phyloP scores from a whole-genome alignment of 352 stramenopile genomes.

The Globisporangium sylvaticum region DNA sequence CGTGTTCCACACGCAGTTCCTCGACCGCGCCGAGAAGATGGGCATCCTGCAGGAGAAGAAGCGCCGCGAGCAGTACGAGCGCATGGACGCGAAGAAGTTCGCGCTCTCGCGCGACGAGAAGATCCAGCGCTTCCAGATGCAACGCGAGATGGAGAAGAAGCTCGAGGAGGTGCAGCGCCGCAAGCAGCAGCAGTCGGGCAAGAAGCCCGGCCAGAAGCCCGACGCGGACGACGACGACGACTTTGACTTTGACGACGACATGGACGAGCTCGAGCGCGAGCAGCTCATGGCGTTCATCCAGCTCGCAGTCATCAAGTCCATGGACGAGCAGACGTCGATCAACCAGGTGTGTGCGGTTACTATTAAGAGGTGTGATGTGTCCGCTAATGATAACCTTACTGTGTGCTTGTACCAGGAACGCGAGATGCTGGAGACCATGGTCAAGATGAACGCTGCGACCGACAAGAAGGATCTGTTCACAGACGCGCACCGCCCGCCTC shows the following conservation, averaged over 20 bases:
- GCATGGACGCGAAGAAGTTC: conserved; percentile 64
- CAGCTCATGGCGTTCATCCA: conserved; percentile 82
- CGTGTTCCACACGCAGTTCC: conserved; percentile 72
- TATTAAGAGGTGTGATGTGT: background rate
- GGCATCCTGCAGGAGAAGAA: conserved; percentile 64
- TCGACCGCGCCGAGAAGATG: conserved; percentile 62
- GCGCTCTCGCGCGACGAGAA: conserved; percentile 72
- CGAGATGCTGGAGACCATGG: conserved; percentile 85
- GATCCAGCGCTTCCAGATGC: conserved; percentile 75
- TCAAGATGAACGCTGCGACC: conserved; percentile 68
- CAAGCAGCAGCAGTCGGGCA: conserved; percentile 25
- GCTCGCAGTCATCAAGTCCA: conserved; percentile 65
- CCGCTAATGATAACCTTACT: background rate
- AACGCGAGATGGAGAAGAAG: conserved; percentile 74
- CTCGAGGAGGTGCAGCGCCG: conserved; percentile 49
- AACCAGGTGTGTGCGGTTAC: conserved; percentile 39
- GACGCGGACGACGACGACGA: conserved; percentile 27
- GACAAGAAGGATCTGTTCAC: conserved; percentile 64
- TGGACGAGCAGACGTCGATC: conserved; percentile 71
- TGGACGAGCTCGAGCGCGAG: conserved; percentile 77
- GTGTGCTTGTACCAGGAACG: conserved; percentile 33
- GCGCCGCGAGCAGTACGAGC: conserved; percentile 72
- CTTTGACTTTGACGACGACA: conserved; percentile 48
- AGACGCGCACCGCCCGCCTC: conserved; percentile 56
- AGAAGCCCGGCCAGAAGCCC: conserved; percentile 16